Conservation (phyloP, 805 yeast genomes). For the Spathaspora hagerdaliae region DNA sequence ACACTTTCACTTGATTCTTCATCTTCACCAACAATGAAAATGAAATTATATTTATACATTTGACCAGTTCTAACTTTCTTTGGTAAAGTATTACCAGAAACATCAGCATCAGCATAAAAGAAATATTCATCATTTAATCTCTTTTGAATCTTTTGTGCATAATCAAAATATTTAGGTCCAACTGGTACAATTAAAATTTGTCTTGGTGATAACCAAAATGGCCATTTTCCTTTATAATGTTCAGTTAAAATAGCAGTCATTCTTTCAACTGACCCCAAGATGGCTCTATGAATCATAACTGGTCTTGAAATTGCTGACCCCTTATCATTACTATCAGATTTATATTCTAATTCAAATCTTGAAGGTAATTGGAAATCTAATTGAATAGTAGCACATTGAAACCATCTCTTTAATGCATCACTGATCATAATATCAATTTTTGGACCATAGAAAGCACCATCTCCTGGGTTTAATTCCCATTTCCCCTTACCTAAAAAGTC, state of each 20-base stretch:
- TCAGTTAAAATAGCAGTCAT: constrained; percentile 98
- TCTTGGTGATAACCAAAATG: constrained; percentile 99
- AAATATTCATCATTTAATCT: constrained; percentile 61
- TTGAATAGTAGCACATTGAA: constrained; percentile 98
- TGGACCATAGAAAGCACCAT: constrained; percentile 95
- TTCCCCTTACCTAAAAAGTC: constrained; percentile 71
- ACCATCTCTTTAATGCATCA: constrained; percentile 95
- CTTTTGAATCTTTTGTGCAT: constrained; percentile 79
- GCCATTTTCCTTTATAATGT: constrained; percentile 99
- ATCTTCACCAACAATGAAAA: constrained; percentile 95
- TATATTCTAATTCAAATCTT: constrained; percentile 87
- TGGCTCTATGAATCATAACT: constrained; percentile 99
- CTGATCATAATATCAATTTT: constrained; percentile 95
- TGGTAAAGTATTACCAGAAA: constrained; percentile 92
- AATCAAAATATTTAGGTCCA: constrained; percentile 87
- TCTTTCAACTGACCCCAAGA: constrained; percentile 96
- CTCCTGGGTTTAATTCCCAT: constrained; percentile 96
- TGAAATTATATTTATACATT: constrained; percentile 88
- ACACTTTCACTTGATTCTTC: constrained; percentile 79
- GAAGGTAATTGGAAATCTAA: constrained; percentile 97
- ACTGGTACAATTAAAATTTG: constrained; percentile 96
- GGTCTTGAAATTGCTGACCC: constrained; percentile 71
- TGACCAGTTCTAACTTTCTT: constrained; percentile 98
- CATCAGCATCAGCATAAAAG: constrained; percentile 89
- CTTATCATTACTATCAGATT: constrained; percentile 55